Base-by-base conservation (phyloP, 139 green algal species). In the Chlorella sp. region DNA sequence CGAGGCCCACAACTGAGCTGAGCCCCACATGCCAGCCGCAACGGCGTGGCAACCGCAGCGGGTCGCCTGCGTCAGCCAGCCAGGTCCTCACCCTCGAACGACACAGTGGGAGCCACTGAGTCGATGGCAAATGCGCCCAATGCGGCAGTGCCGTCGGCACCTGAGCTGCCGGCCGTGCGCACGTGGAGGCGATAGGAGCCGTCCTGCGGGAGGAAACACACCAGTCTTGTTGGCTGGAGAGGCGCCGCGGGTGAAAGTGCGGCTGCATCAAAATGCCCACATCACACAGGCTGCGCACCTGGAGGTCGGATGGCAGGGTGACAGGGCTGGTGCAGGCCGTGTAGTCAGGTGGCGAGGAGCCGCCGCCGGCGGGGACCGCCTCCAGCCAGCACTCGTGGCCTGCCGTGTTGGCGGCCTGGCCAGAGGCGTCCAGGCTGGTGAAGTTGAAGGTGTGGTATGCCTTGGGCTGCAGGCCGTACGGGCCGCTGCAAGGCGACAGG, bases 51-150 rank as follows among this genome's bases (percentile, higher is more conserved):
- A 41, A 32, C 14, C 64, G 41, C 64, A 41, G 9, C 14, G 64
- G 14, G 41, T 30, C 32, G 32, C 32, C 30, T 70, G 28, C 28
- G 64, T 70, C 24, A 70, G 56, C 1, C 34, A 73, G 34, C 67
- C 24, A 9, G 36, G n/a, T n/a, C n/a, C 54, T 48, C 30, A 73
- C 77, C 56, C 9, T 65, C 69, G n/a, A 91, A 76, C 58, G 34
- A 69, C 4, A 76, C 70, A 3, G 14, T 69, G 14, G 89, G 89
- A 7, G 89, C 60, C 17, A 56, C 78, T 22, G 79, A 81, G 76
- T 92, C 89, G 26, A 92, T 38, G 17, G 58, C 34, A 38, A 91
- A 90, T 44, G 38, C 34, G 2, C 67, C 40, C 0, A 82, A 14
- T 1, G 74, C 86, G 19, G 60, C 65, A 28, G 67, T 43, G 58